phyloP scores from a whole-genome alignment of 352 stramenopile species.

The Globisporangium parvum region DNA sequence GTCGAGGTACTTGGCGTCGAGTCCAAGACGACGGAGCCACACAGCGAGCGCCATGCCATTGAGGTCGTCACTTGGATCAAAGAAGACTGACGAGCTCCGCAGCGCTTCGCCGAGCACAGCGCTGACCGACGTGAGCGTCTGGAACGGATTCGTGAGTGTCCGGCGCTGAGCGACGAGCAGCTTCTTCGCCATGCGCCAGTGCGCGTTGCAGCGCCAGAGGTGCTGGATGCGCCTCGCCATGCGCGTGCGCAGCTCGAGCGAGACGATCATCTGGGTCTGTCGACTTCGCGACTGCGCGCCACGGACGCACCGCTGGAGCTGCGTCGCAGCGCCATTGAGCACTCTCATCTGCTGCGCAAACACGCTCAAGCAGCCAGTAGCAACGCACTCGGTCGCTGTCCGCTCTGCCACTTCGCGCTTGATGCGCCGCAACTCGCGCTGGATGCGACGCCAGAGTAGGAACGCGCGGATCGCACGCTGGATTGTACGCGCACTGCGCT shows the following conservation, averaged over 20 bases:
- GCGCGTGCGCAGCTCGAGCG: constrained; percentile 25
- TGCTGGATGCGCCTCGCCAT: constrained; percentile 63
- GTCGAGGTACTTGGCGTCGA: constrained; percentile 40
- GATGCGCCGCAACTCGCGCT: constrained; percentile 29
- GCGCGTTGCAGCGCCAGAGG: constrained; percentile 49
- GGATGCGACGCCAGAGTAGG: constrained; percentile 32
- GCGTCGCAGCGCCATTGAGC: constrained; percentile 36
- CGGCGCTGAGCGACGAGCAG: constrained; percentile 46
- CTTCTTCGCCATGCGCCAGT: constrained; percentile 37
- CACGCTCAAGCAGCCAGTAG: constrained; percentile 16
- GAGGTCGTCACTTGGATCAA: constrained; percentile 57
- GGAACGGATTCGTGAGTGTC: constrained; percentile 50
- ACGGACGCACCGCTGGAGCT: constrained; percentile 52
- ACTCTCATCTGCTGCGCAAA: constrained; percentile 23
- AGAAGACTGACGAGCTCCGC: constrained; percentile 20
- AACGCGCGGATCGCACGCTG: constrained; percentile 34
- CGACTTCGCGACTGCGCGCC: constrained; percentile 29
- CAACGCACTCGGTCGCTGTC: constrained; percentile 19
- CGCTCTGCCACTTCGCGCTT: constrained; percentile 20
- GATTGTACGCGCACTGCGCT: constrained; percentile 42
- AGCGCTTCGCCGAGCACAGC: constrained; percentile 32
- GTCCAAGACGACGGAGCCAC: constrained; percentile 56
- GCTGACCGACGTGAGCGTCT: constrained; percentile 14
- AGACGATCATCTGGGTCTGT: constrained; percentile 30
- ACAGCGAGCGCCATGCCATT: constrained; percentile 35